Evolutionary conservation across 2,329 filamentous ascomycete genomes (phyloP), one percentile per base, ranked within the genome.

Genomic region (Diaporthe caulivora): DNA sequence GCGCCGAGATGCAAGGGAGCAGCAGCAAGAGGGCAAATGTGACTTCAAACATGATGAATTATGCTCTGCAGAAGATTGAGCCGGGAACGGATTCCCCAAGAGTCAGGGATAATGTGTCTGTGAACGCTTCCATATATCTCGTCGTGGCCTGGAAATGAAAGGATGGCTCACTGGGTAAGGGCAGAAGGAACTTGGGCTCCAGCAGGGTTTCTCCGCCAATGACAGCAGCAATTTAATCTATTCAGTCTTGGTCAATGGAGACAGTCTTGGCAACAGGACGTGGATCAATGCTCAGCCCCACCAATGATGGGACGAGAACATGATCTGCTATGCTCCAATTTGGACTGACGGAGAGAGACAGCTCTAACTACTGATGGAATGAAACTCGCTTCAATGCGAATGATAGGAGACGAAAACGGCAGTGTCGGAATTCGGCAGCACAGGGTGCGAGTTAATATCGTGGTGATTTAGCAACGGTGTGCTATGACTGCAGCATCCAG

Each of bases 181-280:
- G 29, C 21, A 47, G 44, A 26, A 44, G 24, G 21, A 37, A 8
- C 10, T 51, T 11, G 21, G 18, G 44, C 29, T 15, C 62, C 31
- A 26, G 8, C 21, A 21, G 21, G 44, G 31, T 65, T 65, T 65
- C 40, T 65, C 62, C 62, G 51, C 62, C 62, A 65, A 65, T 49
- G 26, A 31, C 8, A 11, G 31, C 44, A 65, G 9, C 62, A n/a
- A 65, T 31, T 65, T 37, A 51, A 51, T 65, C 44, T 37, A 65
- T 65, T 65, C 62, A 26, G 62, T 37, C 44, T 51, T 37, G 44
- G 44, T 64, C 31, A n/a, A 64, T 44, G 29, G 42, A 21, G 17
- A 9, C 42, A 31, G 58, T 49, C 40, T 64, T 64, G 58, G 58
- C 58, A 64, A 8, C 2, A 34, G 26, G 42, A 42, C 2, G 24